Evolutionary conservation across 768 basidiomycete species (phyloP).

Genomic region (Galerina marginata): DNA sequence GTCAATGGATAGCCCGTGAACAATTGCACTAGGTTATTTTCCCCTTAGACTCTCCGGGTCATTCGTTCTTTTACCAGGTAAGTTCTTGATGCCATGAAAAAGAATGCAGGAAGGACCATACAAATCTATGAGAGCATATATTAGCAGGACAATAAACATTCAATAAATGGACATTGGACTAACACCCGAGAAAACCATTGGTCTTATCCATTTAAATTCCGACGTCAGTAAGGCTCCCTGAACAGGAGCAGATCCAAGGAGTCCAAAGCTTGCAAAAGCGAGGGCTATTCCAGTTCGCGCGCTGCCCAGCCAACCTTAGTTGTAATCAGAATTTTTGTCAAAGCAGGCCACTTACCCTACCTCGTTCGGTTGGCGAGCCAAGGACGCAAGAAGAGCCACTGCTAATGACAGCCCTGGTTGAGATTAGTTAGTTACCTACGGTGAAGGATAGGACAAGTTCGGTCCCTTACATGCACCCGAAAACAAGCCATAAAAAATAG

Average conservation of each 20-base stretch:
- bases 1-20: too few species aligned
- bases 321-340: too few species aligned
- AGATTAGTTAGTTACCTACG: not conserved
- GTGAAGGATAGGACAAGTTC: too few species aligned
- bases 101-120: too few species aligned
- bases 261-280: slow-evolving; percentile 34
- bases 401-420: slow-evolving; percentile 40
- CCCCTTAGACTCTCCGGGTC: too few species aligned
- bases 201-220: slow-evolving; percentile 33
- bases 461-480: slow-evolving; percentile 49
- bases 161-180: slow-evolving; percentile 4
- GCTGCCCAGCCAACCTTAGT: slow-evolving; percentile 21
- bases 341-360: slow-evolving; percentile 34
- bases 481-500: slow-evolving; percentile 48
- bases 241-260: slow-evolving; percentile 35
- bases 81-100: too few species aligned
- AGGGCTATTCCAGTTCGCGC: slow-evolving; percentile 39
- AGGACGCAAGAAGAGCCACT: slow-evolving; percentile 34
- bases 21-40: too few species aligned
- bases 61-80: too few species aligned
- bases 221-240: slow-evolving; percentile 38
- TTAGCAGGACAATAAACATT: too few species aligned
- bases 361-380: slow-evolving; percentile 38
- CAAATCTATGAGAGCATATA: too few species aligned
- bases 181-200: slow-evolving; percentile 40